phyloP scores from a whole-genome alignment of 2,329 filamentous ascomycete species.

The Raffaelea albimanens region DNA sequence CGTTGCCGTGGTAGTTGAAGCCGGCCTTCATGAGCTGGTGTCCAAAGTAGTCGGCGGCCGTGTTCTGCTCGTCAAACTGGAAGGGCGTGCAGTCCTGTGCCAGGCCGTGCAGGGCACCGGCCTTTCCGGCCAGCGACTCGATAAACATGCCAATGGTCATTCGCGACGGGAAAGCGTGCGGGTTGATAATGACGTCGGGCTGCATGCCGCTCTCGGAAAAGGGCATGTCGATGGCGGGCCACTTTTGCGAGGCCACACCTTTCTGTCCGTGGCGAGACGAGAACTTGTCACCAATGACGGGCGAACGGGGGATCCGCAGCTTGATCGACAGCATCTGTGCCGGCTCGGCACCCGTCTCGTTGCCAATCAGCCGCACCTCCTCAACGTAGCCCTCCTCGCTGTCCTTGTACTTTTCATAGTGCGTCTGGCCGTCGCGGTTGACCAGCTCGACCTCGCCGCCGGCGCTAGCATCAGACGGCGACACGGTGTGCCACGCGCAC shows the following conservation, averaged over 20 bases:
- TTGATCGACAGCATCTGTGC: constrained; percentile 87
- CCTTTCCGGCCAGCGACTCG: constrained; percentile 91
- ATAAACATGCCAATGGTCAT: constrained; percentile 99
- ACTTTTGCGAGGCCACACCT: constrained; percentile 92
- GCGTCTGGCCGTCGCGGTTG: constrained; percentile 77
- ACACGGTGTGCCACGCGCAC: constrained; percentile 80
- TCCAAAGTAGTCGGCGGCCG: constrained; percentile 88
- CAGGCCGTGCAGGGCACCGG: constrained; percentile 87
- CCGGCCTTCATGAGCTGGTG: constrained; percentile 91
- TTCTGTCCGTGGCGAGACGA: constrained; percentile 98
- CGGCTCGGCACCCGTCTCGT: constrained; percentile 72
- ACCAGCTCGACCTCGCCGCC: constrained; percentile 70
- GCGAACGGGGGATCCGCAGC: constrained; percentile 79
- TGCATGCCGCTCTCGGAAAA: constrained; percentile 96
- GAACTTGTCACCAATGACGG: constrained; percentile 97
- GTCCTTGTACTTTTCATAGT: constrained; percentile 93
- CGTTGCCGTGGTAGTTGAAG: constrained; percentile 97
- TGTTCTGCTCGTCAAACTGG: constrained; percentile 85
- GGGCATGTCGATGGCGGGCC: constrained; percentile 88
- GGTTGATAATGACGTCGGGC: constrained; percentile 97
- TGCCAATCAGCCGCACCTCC: constrained; percentile 83
- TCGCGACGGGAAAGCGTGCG: constrained; percentile 96
- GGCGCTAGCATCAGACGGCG: too few species aligned
- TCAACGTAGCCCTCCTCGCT: constrained; percentile 81
- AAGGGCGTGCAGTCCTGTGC: constrained; percentile 95